These are phyloP conservation scores for Pogostemon cablin DNA, from an alignment of 257 asterid species.

Conservation along the genomic window DNA sequence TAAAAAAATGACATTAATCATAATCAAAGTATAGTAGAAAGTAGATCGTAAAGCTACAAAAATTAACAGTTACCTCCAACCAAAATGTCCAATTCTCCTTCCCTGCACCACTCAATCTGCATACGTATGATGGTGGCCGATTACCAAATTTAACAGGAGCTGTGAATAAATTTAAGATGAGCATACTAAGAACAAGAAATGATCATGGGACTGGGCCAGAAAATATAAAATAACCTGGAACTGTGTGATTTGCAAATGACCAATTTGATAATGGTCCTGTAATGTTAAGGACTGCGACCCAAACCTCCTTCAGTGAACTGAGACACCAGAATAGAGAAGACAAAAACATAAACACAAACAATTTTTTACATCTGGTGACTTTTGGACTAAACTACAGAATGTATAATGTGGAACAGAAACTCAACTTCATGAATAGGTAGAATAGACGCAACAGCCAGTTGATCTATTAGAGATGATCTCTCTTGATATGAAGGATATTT, in stretches of 20 bases:
- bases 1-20: no score
- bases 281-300: slow-evolving; percentile 91
- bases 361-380: background rate
- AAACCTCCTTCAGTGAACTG: slow-evolving; percentile 86
- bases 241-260: slow-evolving; percentile 72
- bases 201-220: slow-evolving; percentile 11
- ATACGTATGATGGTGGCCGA: slow-evolving; percentile 79
- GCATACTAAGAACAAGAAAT: slow-evolving; percentile 17
- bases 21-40: background rate
- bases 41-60: background rate
- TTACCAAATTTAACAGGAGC: slow-evolving; percentile 61
- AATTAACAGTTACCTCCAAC: slow-evolving; percentile 73
- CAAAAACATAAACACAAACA: slow-evolving; percentile 6
- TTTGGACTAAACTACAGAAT: no score
- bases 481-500: no score
- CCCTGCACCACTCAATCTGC: slow-evolving; percentile 81
- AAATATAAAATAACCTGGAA: slow-evolving; percentile 69
- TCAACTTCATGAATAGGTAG: background rate
- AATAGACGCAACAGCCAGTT: no score
- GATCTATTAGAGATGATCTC: no score
- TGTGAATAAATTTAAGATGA: slow-evolving; percentile 45
- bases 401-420: background rate
- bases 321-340: slow-evolving; percentile 27
- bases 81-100: slow-evolving; percentile 90
- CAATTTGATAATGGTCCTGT: slow-evolving; percentile 94